Conservation (phyloP, 2,329 filamentous ascomycete species). For the Epichloe bromicola region DNA sequence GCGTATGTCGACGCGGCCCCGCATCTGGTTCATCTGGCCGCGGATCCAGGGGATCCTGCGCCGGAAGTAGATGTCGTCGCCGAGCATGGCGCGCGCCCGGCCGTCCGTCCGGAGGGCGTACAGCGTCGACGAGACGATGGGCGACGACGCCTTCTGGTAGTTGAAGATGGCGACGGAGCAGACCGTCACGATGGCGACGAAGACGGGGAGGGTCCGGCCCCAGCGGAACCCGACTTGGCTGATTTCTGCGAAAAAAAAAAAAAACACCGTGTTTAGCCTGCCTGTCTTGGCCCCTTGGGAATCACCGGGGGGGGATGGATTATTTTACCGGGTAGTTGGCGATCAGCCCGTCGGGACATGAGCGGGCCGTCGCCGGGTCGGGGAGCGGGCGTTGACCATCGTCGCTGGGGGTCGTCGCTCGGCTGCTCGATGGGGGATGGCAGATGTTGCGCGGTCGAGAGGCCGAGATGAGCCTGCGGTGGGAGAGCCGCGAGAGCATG, state of each 20-base stretch:
- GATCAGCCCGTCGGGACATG: constrained; percentile 51
- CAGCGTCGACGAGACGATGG: constrained; percentile 73
- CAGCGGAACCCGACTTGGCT: constrained; percentile 41
- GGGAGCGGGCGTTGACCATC: constrained; percentile 40
- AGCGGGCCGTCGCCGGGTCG: constrained; percentile 48
- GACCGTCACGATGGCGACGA: constrained; percentile 55
- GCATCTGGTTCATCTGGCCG: constrained; percentile 85
- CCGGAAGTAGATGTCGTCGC: constrained; percentile 76
- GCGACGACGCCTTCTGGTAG: constrained; percentile 90
- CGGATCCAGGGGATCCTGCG: constrained; percentile 71
- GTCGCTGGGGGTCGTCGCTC: constrained; percentile 21
- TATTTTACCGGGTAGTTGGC: constrained; percentile 48
- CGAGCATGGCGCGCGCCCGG: constrained; percentile 62
- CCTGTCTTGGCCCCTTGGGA: too few species aligned
- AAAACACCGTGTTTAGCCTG: too few species aligned
- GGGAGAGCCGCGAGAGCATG: constrained; percentile 12
- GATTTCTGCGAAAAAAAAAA: constrained; percentile 29
- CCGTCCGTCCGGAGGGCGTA: constrained; percentile 80
- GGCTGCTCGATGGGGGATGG: constrained; percentile 4
- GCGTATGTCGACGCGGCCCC: constrained; percentile 75
- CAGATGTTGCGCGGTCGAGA: constrained; percentile 9
- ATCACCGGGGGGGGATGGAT: too few species aligned
- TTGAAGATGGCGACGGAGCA: constrained; percentile 90
- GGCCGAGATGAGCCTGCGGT: constrained; percentile 12
- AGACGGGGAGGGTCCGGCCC: constrained; percentile 66